Percentiles rank a stretch among this genome's conserved stretches.
Conservation (phyloP, 106 monocot genomes). For the Dendrobium officinale region DNA sequence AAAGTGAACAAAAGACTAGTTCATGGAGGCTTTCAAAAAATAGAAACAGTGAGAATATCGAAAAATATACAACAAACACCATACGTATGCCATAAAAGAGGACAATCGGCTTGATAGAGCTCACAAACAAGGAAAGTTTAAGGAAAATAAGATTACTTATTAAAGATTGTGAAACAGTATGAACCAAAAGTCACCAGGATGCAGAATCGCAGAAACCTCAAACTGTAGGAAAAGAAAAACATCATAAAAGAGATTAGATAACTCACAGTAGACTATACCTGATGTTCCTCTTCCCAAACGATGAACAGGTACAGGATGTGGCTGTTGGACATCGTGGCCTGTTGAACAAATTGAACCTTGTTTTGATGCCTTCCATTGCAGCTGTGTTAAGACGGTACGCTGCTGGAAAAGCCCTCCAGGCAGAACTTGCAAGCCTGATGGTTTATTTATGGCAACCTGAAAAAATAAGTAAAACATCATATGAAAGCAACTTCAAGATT, state of each 20-base stretch:
- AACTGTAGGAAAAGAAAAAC: background rate
- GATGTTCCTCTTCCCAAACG: conserved; percentile 94
- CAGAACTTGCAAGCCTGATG: conserved; percentile 93
- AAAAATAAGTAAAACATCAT: background rate
- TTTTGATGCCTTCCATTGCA: conserved; percentile 55
- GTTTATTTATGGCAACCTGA: conserved; percentile 85
- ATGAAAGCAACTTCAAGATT: background rate
- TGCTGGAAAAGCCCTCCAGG: conserved; percentile 97
- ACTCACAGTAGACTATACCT: conserved; percentile 32
- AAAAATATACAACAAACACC: too few relatives aligned
- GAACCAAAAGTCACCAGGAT: background rate
- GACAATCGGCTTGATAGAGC: too few relatives aligned
- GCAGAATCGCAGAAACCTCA: background rate
- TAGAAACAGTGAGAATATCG: too few relatives aligned
- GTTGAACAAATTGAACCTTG: conserved; percentile 6
- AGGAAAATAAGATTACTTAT: too few relatives aligned
- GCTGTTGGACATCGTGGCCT: conserved; percentile 6
- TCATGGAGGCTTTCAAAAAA: too few relatives aligned
- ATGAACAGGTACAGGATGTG: conserved; percentile 76
- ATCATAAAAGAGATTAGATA: background rate
- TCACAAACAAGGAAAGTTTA: too few relatives aligned
- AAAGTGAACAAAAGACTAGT: too few relatives aligned
- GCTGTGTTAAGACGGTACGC: conserved; percentile 81
- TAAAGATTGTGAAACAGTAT: background rate
- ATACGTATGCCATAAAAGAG: too few relatives aligned